Evolutionary conservation across 139 green algal genomes (phyloP), one percentile per base, ranked within the genome.

Genomic region (Chara braunii): DNA sequence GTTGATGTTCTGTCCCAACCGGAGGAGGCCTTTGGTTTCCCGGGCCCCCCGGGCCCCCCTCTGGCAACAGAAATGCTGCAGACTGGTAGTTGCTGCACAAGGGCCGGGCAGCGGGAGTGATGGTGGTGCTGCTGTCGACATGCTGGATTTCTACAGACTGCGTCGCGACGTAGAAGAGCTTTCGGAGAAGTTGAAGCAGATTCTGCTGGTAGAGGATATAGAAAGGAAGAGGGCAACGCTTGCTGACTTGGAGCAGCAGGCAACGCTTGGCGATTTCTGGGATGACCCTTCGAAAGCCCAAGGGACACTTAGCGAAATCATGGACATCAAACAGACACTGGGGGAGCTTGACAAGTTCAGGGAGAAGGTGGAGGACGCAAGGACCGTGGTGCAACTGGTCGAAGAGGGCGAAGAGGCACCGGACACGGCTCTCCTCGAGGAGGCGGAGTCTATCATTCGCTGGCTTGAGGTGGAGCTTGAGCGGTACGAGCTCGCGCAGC

Each of bases 241-340:
- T 18, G 53, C 37, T 26, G 64, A 72, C 54, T 43, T 72, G 1
- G 56, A 75, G 7, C 64, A 87, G 61, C 83, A 90, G 67, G 14
- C 64, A n/a, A 43, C 79, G 2, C 60, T 75, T 9, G 51, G 60
- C 0, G 67, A 62, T 0, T 60, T 95, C 40, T 95, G 88, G 88
- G 86, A 88, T 34, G 64, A 90, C 48, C 64, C 74, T 1, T 59
- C 35, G 0, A 48, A 53, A 3, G 88, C 85, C 8, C 67, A 85
- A 34, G 36, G 42, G 5, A 44, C 92, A 30, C 54, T 90, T 58
- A 58, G 78, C 18, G 26, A 58, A n/a, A 36, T 85, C 33, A 52
- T 58, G 11, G 56, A 52, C n/a, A 30, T 67, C 11, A 80, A 68
- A 55, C 54, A 77, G 36, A 26, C 57, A 18, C 29, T 84, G 0